A percentile compares a stretch with the other conserved stretches of the same genome.
Conservation (phyloP, 1,284 basidiomycete genomes). For the Malassezia brasiliensis region DNA sequence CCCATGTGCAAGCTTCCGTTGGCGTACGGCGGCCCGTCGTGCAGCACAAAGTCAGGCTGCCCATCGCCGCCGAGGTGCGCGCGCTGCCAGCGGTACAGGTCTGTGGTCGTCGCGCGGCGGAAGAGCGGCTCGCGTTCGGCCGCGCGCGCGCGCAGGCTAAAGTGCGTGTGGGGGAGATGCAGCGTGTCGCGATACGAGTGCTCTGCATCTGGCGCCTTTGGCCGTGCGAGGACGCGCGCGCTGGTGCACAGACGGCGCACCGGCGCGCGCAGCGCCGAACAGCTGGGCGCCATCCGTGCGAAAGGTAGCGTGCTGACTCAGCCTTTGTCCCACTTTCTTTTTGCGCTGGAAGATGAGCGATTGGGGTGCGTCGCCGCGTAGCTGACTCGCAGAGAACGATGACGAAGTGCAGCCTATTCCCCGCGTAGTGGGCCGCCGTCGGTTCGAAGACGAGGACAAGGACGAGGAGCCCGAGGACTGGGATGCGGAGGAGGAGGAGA, state of each 20-base stretch:
- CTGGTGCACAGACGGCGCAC: background rate
- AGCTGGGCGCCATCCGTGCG: background rate
- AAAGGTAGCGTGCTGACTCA: background rate
- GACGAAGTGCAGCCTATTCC: slow-evolving; percentile 27
- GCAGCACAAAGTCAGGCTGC: slow-evolving; percentile 61
- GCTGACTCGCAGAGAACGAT: slow-evolving; percentile 28
- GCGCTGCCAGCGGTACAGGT: slow-evolving; percentile 81
- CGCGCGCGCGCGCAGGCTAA: slow-evolving; percentile 67
- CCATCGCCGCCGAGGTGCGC: slow-evolving; percentile 49
- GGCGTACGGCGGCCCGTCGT: slow-evolving; percentile 95
- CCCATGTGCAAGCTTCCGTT: slow-evolving; percentile 94
- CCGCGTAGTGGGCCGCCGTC: slow-evolving; percentile 16
- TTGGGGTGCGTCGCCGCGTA: slow-evolving; percentile 26
- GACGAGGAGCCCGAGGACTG: slow-evolving; percentile 46
- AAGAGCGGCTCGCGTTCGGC: slow-evolving; percentile 59
- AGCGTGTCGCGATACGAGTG: slow-evolving; percentile 58
- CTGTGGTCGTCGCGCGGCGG: slow-evolving; percentile 60
- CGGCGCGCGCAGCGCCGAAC: background rate
- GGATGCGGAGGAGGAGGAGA: slow-evolving; percentile 41
- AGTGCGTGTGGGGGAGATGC: slow-evolving; percentile 69
- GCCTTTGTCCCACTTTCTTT: too few relatives aligned
- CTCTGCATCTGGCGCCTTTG: background rate
- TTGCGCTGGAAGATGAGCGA: slow-evolving; percentile 25
- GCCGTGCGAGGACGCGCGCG: background rate
- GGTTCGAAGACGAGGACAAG: slow-evolving; percentile 46